Base-by-base conservation (phyloP, 495 filamentous ascomycete species). In the Bathelium albidoporum region DNA sequence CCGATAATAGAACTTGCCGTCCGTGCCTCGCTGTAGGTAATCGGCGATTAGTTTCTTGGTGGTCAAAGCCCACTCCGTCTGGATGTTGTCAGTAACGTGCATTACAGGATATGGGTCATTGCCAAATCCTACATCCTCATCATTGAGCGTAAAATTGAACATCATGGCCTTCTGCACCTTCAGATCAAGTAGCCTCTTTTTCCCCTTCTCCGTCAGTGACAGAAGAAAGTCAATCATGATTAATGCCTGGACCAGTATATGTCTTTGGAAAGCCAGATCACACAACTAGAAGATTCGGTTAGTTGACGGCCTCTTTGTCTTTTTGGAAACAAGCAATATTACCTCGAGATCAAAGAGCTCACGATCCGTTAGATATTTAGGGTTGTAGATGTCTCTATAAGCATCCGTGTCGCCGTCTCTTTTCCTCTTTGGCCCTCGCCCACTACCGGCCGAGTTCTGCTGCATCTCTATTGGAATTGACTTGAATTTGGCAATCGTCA, bases 291-390 rank as follows among this genome's bases (percentile, higher is more conserved):
- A 28, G 65, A 31, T 29, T 11, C 12, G 2, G 20, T 26, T 14
- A 34, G 32, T n/a, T n/a, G n/a, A n/a, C n/a, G n/a, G n/a, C n/a
- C n/a, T n/a, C n/a, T n/a, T n/a, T n/a, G n/a, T n/a, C n/a, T n/a
- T n/a, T 39, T 4, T 4, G 61, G 28, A 59, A 20, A 62, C 31
- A 64, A 49, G 45, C 32, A 70, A 7, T 10, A 78, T 60, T 79
- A 90, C 89, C 81, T 99, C 94, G 52, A 97, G 83, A 66, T 94
- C 89, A 75, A 99, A 99, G 2, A 99, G 80, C 72, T 97, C 95
- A 59, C 88, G 81, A 66, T 90, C 95, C 22, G 94, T 99, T 12
- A 99, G 80, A 74, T 97, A 99, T 71, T 97, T 97, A 10, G 94
- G 91, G 69, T 97, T 97, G 78, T 95, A 96, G 26, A 82, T 87